Percentiles rank a stretch among this genome's conserved stretches.
These are phyloP conservation scores for Pyrenochaeta sp. DNA, from an alignment of 2,329 filamentous ascomycete genomes.

Conservation along the genomic window DNA sequence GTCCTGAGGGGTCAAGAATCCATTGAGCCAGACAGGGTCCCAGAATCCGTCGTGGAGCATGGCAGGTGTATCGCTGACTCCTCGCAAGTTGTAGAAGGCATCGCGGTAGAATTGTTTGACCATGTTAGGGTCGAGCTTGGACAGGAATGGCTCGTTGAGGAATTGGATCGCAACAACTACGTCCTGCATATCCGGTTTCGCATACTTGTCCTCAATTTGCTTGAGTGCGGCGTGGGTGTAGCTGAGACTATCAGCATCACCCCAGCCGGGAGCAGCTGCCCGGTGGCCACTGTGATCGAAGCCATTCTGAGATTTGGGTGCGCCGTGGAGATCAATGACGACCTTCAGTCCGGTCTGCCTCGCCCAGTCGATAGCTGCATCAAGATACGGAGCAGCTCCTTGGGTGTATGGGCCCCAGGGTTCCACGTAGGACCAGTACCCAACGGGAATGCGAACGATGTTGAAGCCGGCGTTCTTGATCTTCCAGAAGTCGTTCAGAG, in stretches of 20 bases:
- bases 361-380: slow-evolving; percentile 64
- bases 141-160: slow-evolving; percentile 63
- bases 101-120: slow-evolving; percentile 64
- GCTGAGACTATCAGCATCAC: slow-evolving; percentile 55
- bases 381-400: slow-evolving; percentile 62
- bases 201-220: slow-evolving; percentile 64
- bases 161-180: slow-evolving; percentile 66
- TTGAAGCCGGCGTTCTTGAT: slow-evolving; percentile 66
- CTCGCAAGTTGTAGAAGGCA: slow-evolving; percentile 58
- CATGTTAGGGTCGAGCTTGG: slow-evolving; percentile 54
- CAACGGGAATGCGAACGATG: slow-evolving; percentile 65
- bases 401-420: slow-evolving; percentile 57
- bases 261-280: slow-evolving; percentile 53
- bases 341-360: slow-evolving; percentile 60
- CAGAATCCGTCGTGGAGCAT: slow-evolving; percentile 67
- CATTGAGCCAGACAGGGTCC: slow-evolving; percentile 64
- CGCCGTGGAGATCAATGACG: slow-evolving; percentile 65
- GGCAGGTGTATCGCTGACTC: slow-evolving; percentile 57
- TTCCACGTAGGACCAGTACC: slow-evolving; percentile 59
- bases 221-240: slow-evolving; percentile 65
- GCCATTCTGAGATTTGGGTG: slow-evolving; percentile 63
- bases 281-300: slow-evolving; percentile 68
- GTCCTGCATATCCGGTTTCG: slow-evolving; percentile 59
- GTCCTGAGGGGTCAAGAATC: slow-evolving; percentile 61
- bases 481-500: slow-evolving; percentile 60